A percentile compares a stretch with the other conserved stretches of the same genome.
Conservation (phyloP, 225 moss, liverwort and hornwort genomes). For the Polytrichum commune region DNA sequence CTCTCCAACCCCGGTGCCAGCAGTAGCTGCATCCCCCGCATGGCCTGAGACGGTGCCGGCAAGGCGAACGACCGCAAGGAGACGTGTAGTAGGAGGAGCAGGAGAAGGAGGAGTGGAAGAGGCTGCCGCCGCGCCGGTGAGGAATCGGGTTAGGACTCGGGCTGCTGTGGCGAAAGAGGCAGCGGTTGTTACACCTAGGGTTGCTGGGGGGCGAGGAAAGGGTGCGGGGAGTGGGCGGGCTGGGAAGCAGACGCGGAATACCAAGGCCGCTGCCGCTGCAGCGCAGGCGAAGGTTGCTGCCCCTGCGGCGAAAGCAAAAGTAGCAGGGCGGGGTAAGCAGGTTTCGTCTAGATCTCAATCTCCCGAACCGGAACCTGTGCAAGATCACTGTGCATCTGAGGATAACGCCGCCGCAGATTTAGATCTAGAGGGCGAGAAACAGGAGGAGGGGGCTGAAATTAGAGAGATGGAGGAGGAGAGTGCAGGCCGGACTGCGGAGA, state of each 20-base stretch:
- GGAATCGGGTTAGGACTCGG: slow-evolving; percentile 52
- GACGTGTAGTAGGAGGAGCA: slow-evolving; percentile 27
- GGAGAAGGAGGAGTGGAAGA: slow-evolving; percentile 14
- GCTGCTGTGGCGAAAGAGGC: slow-evolving; percentile 66
- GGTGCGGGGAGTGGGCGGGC: slow-evolving; percentile 25
- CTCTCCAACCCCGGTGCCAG: slow-evolving; percentile 55
- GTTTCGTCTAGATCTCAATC: slow-evolving; percentile 26
- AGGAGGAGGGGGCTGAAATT: slow-evolving; percentile 40
- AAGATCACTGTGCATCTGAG: slow-evolving; percentile 48
- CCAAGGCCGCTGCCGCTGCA: slow-evolving; percentile 35
- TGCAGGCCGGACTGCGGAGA: slow-evolving; percentile 60
- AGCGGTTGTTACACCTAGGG: slow-evolving; percentile 31
- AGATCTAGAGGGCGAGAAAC: slow-evolving; percentile 42
- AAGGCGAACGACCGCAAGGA: slow-evolving; percentile 38
- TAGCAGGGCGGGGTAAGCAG: slow-evolving; percentile 35
- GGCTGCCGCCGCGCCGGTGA: slow-evolving; percentile 16
- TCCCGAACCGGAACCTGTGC: slow-evolving; percentile 28
- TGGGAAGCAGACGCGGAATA: slow-evolving; percentile 29
- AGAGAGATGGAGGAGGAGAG: slow-evolving; percentile 69
- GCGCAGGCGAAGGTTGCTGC: slow-evolving; percentile 21
- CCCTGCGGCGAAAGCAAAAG: slow-evolving; percentile 17
- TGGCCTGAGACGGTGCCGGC: slow-evolving; percentile 44
- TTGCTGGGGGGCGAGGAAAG: slow-evolving; percentile 27
- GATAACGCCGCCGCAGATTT: slow-evolving; percentile 41
- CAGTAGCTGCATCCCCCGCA: slow-evolving; percentile 23